A percentile compares a stretch with the other conserved stretches of the same genome.
Evolutionary conservation across 202 grass and related monocot genomes (phyloP).

Genomic region (Elaeis oleifera): DNA sequence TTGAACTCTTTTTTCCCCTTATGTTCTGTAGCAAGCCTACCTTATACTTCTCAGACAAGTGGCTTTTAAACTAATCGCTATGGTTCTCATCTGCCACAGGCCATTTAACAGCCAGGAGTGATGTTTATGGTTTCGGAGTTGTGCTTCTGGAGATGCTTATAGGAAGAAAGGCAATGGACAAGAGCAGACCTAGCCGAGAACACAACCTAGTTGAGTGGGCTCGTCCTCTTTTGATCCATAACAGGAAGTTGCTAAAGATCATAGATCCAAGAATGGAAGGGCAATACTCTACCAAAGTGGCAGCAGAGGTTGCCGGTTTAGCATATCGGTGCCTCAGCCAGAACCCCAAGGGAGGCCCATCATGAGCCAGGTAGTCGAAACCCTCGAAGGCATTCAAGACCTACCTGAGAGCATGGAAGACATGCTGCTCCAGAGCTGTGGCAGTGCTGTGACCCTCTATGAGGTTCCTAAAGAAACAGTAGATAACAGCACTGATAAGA

Average conservation of each 20-base stretch:
- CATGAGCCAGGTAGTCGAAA: constrained; percentile 75
- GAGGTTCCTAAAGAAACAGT: constrained; percentile 65
- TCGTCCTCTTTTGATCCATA: constrained; percentile 79
- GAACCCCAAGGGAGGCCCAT: constrained; percentile 67
- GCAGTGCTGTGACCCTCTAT: constrained; percentile 78
- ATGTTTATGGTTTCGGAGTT: constrained; percentile 93
- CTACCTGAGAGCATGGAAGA: constrained; percentile 57
- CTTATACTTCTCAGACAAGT: no score
- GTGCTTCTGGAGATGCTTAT: constrained; percentile 95
- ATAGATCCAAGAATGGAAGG: constrained; percentile 98
- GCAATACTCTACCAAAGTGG: constrained; percentile 82
- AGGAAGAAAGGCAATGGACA: constrained; percentile 88
- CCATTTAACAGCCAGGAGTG: constrained; percentile 85
- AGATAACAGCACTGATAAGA: constrained; percentile 27
- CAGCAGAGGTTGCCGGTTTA: constrained; percentile 59
- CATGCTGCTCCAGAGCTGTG: constrained; percentile 59
- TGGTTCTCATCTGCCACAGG: constrained; percentile 37
- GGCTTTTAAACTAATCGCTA: not conserved
- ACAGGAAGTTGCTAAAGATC: constrained; percentile 82
- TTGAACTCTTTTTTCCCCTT: no score
- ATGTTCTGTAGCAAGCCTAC: no score
- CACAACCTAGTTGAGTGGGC: constrained; percentile 95
- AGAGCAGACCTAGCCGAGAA: constrained; percentile 72
- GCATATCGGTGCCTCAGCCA: constrained; percentile 81
- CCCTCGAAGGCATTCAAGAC: constrained; percentile 55